Evolutionary conservation across 768 basidiomycete genomes (phyloP).

Genomic region (Boletus edulis): DNA sequence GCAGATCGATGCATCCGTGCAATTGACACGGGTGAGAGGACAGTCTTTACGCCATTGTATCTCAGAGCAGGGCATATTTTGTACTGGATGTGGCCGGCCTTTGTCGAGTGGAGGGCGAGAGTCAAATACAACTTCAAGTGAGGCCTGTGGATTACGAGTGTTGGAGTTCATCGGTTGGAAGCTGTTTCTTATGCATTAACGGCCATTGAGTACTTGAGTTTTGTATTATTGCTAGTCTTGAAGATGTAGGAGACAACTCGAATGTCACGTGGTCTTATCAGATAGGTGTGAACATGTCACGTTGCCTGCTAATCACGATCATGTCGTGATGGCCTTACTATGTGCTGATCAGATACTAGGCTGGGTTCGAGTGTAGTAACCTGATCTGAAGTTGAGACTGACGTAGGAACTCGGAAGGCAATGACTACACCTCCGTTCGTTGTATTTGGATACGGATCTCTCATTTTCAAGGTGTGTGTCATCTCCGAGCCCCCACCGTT

Average conservation of each 20-base stretch:
- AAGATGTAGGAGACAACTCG: not conserved
- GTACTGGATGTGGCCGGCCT: constrained; percentile 63
- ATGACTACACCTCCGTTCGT: constrained; percentile 46
- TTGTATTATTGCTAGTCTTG: not conserved
- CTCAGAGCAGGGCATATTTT: constrained; percentile 50
- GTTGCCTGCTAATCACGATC: not conserved
- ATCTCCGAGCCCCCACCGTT: not conserved
- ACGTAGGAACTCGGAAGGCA: not conserved
- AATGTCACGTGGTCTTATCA: not conserved
- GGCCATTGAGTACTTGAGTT: not conserved
- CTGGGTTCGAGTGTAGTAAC: too few species aligned
- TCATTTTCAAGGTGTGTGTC: constrained; percentile 74
- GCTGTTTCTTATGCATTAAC: not conserved
- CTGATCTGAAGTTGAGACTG: too few species aligned
- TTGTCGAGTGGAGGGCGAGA: constrained; percentile 56
- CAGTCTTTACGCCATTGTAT: constrained; percentile 54
- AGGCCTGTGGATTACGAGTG: not conserved
- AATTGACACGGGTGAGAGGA: constrained; percentile 54
- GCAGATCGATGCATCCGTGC: constrained; percentile 59
- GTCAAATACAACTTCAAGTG: constrained; percentile 61
- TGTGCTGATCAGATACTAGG: not conserved
- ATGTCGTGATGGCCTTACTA: not conserved
- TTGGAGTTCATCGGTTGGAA: not conserved
- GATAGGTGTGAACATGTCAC: not conserved
- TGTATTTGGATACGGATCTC: constrained; percentile 90